Base-by-base conservation (phyloP, 805 yeast species). In the baker's yeast (Saccharomyces cerevisiae) region DNA sequence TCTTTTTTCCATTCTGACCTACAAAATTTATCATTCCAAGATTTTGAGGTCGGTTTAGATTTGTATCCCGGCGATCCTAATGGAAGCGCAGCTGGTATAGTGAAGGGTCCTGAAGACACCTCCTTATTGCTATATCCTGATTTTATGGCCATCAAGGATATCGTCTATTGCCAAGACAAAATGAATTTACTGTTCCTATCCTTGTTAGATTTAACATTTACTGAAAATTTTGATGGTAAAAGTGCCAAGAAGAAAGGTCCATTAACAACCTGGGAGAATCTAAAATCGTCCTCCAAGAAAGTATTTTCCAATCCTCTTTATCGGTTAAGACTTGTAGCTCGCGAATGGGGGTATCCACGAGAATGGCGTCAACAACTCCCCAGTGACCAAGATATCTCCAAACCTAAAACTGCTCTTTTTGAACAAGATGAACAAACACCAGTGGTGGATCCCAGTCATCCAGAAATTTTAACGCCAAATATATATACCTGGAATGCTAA, bases 331-430 rank as follows among this genome's bases (percentile, higher is more conserved):
- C 31, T 24, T 4, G 47, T 49, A 17, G 62, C 61, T 2, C 9
- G 24, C 11, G 61, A 63, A 36, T 65, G 66, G 66, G 69, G 69
- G 11, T 63, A 62, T 48, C 69, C 69, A 17, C 54, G 51, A 13
- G 65, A 63, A 55, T 65, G 69, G 69, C 55, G 59, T 21, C 47
- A 22, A 13, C 26, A 43, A n/a, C 46, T 28, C 26, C 50, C 36
- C 6, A 26, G 11, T 47, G 52, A 50, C 21, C 48, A 32, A 29
- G 51, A 48, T 21, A 41, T 29, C 10, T 29, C 41, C 13, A 43
- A 49, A 30, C 50, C 53, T 10, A 47, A 26, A 24, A 51, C 57
- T 4, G 36, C 51, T 10, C 48, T 53, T 26, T 55, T 60, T 49
- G 32, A 51, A 27, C 47, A 48, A 1, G 60, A 61, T 50, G 64